phyloP scores from a whole-genome alignment of 805 yeast genomes.

The Millerozyma acaciae region DNA sequence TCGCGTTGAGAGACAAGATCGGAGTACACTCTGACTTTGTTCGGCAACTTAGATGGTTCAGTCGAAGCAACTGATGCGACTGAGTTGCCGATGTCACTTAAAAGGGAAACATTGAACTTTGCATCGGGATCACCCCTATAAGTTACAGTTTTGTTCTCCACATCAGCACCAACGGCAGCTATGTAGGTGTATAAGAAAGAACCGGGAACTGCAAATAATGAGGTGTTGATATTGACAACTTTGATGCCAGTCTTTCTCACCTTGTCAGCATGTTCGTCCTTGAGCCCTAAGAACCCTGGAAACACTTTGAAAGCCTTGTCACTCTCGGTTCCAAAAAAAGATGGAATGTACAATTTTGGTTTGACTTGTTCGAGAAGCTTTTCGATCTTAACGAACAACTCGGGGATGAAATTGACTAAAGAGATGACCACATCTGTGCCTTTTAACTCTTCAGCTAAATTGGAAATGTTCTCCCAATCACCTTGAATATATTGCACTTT shows the following conservation, averaged over 20 bases:
- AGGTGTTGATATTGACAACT: conserved; percentile 41
- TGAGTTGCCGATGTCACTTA: conserved; percentile 42
- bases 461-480: conserved; percentile 19
- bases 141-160: conserved; percentile 28
- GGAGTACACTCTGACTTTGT: conserved; percentile 40
- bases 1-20: conserved; percentile 37
- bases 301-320: conserved; percentile 19
- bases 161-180: conserved; percentile 36
- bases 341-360: conserved; percentile 53
- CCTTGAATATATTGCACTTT: conserved; percentile 38
- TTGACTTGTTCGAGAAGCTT: conserved; percentile 36
- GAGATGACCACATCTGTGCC: conserved; percentile 53
- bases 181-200: conserved; percentile 30
- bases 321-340: conserved; percentile 55
- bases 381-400: conserved; percentile 30
- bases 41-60: conserved; percentile 39
- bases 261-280: conserved; percentile 32
- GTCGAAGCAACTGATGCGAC: conserved; percentile 39
- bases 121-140: conserved; percentile 38
- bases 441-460: conserved; percentile 34
- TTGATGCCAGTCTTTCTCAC: conserved; percentile 45
- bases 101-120: conserved; percentile 31
- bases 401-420: conserved; percentile 32
- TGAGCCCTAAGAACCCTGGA: conserved; percentile 33
- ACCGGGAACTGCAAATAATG: conserved; percentile 36